Evolutionary conservation across 805 yeast genomes (phyloP).

Genomic region (Grigorovia yakushimaensis): DNA sequence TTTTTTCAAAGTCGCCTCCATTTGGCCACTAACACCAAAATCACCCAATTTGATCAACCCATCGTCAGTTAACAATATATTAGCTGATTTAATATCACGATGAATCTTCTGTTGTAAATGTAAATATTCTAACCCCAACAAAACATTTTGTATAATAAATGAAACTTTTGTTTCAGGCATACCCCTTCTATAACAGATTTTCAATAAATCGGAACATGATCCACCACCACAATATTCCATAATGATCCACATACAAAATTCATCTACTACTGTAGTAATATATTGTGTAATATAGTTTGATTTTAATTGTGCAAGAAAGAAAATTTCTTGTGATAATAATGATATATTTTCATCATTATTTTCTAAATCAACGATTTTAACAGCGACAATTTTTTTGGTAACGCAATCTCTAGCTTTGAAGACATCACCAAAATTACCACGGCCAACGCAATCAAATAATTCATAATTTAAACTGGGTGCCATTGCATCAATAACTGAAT

Average conservation of each 20-base stretch:
- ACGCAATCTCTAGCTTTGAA: conserved; percentile 43
- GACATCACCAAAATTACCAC: conserved; percentile 84
- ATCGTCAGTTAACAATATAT: conserved; percentile 57
- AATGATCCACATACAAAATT: conserved; percentile 70
- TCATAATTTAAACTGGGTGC: conserved; percentile 27
- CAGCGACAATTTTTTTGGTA: conserved; percentile 51
- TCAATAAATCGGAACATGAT: conserved; percentile 69
- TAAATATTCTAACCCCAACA: conserved; percentile 65
- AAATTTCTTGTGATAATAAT: conserved; percentile 66
- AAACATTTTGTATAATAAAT: conserved; percentile 51
- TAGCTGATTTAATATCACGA: conserved; percentile 86
- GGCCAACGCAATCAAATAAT: conserved; percentile 55
- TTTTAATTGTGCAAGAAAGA: conserved; percentile 54
- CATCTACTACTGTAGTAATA: conserved; percentile 52
- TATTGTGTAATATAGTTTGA: conserved; percentile 62
- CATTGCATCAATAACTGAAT: neutral
- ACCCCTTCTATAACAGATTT: conserved; percentile 25
- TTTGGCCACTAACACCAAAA: conserved; percentile 87
- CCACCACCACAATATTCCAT: conserved; percentile 98
- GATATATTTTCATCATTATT: conserved; percentile 67
- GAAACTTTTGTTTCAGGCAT: conserved; percentile 42
- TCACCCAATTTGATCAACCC: conserved; percentile 81
- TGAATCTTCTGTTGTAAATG: conserved; percentile 73
- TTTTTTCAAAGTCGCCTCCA: conserved; percentile 52
- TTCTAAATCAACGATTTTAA: conserved; percentile 80